phyloP scores from a whole-genome alignment of 441 rosid genomes.

The Brassica hybrid region DNA sequence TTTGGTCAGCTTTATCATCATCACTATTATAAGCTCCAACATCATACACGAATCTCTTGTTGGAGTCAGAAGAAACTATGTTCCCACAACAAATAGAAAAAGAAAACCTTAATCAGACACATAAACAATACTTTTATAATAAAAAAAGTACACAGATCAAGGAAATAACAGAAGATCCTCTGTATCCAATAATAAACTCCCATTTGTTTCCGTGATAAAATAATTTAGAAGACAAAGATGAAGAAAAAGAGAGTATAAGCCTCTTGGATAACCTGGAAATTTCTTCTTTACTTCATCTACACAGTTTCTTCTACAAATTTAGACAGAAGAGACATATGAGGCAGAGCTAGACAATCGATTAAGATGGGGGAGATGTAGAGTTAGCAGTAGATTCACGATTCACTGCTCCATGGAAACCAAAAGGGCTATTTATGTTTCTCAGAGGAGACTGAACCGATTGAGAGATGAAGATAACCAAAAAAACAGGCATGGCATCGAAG shows the following conservation, averaged over 20 bases:
- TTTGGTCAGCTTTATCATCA: slow-evolving; percentile 57
- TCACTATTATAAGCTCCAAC: slow-evolving; percentile 75
- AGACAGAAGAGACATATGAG: too few relatives aligned
- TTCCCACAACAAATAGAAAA: not conserved
- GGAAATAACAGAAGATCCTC: slow-evolving; percentile 8
- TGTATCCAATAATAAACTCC: slow-evolving; percentile 20
- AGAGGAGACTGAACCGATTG: too few relatives aligned
- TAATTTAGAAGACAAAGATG: not conserved
- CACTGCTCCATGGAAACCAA: too few relatives aligned
- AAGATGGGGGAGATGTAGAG: too few relatives aligned
- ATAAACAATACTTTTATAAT: not conserved
- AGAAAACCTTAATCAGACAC: slow-evolving; percentile 3
- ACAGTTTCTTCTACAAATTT: slow-evolving; percentile 12
- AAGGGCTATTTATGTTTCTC: too few relatives aligned
- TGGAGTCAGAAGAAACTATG: slow-evolving; percentile 77
- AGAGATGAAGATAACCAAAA: too few relatives aligned
- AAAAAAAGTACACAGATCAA: not conserved
- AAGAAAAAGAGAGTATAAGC: slow-evolving; percentile 57
- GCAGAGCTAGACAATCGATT: too few relatives aligned
- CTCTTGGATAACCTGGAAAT: slow-evolving; percentile 74
- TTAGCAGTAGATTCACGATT: too few relatives aligned
- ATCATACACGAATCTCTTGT: slow-evolving; percentile 83
- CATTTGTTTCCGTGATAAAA: slow-evolving; percentile 5
- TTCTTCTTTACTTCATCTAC: slow-evolving; percentile 80
- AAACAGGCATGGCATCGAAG: too few relatives aligned